These are phyloP conservation scores for Prunus mira DNA, from an alignment of 306 rosid genomes.

Conservation along the genomic window DNA sequence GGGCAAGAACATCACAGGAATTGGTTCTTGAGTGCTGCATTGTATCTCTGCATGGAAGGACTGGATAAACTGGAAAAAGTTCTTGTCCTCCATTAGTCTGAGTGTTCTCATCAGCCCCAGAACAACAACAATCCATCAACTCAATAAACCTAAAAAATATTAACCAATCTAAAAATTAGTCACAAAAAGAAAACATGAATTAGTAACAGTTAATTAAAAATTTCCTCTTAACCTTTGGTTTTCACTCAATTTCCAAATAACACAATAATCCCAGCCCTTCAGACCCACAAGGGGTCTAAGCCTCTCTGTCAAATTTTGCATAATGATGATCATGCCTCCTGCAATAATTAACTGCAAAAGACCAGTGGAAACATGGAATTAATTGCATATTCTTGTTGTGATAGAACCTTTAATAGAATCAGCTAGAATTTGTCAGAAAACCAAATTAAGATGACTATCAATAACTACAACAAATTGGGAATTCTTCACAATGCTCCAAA, in stretches of 20 bases:
- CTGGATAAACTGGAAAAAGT: conserved; percentile 57
- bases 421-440: neutral
- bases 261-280: conserved; percentile 86
- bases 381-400: neutral
- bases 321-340: conserved; percentile 48
- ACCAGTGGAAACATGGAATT: neutral
- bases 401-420: neutral
- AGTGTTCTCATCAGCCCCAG: conserved; percentile 59
- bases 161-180: neutral
- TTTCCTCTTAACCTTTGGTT: conserved; percentile 59
- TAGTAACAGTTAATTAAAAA: neutral
- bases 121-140: conserved; percentile 81
- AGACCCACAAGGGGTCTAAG: conserved; percentile 73
- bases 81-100: conserved; percentile 56
- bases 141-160: conserved; percentile 56
- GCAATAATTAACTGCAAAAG: conserved; percentile 28
- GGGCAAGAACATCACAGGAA: conserved; percentile 66
- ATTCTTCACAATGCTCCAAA: neutral
- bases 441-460: neutral
- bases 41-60: conserved; percentile 67
- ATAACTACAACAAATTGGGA: neutral
- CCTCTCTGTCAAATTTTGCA: conserved; percentile 62
- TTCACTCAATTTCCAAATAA: conserved; percentile 71
- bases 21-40: conserved; percentile 59
- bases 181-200: neutral